Evolutionary conservation across 139 green algal genomes (phyloP).

Genomic region (Volvox africanus): DNA sequence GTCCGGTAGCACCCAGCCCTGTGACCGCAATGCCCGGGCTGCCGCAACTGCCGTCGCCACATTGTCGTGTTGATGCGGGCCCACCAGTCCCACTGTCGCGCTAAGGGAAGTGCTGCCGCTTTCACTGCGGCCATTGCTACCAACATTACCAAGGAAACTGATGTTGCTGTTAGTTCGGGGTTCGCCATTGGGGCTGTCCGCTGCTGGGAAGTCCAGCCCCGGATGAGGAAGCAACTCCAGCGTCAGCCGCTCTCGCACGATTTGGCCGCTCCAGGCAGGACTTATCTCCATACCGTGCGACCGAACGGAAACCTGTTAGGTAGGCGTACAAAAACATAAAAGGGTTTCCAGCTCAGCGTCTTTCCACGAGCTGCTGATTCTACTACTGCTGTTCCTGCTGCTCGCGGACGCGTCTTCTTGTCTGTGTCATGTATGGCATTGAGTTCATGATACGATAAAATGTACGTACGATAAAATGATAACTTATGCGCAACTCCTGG

Average conservation of each 20-base stretch:
- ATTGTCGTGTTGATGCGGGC: constrained; percentile 79
- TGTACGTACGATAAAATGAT: too few relatives aligned
- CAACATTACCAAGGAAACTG: neutral
- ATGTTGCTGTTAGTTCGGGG: neutral
- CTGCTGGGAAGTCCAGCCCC: neutral
- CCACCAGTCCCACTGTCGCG: constrained; percentile 67
- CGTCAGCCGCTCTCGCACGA: neutral
- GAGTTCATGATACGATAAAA: too few relatives aligned
- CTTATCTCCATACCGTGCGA: neutral
- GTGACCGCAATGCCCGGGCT: constrained; percentile 55
- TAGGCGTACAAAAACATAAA: too few relatives aligned
- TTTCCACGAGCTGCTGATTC: too few relatives aligned
- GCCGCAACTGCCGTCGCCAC: constrained; percentile 73
- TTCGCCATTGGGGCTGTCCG: too few relatives aligned
- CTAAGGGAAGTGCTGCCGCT: neutral
- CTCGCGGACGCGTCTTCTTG: too few relatives aligned
- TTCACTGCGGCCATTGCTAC: neutral
- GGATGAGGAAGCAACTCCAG: constrained; percentile 12
- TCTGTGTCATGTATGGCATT: too few relatives aligned
- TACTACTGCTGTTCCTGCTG: too few relatives aligned
- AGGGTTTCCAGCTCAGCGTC: neutral
- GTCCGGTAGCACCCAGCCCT: constrained; percentile 51
- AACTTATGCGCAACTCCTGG: too few relatives aligned
- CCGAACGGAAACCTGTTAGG: neutral
- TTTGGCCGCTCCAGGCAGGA: neutral